Evolutionary conservation across 164 flowering plant genomes (phyloP).

Genomic region (Magnolia officinalis): DNA sequence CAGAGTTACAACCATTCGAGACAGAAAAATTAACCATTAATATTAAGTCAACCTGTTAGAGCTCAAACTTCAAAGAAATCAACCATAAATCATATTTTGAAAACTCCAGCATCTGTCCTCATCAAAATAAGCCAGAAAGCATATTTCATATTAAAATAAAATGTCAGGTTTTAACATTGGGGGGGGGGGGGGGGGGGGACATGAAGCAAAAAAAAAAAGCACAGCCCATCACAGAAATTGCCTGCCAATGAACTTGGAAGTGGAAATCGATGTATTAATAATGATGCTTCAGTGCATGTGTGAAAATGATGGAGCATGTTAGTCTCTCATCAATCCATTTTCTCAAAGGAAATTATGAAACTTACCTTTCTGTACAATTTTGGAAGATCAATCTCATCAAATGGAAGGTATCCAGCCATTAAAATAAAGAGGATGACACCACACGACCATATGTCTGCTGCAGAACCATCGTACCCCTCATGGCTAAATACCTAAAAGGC

Average conservation of each 20-base stretch:
- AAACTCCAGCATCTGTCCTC: neutral
- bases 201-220: neutral
- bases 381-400: constrained; percentile 75
- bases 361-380: constrained; percentile 69
- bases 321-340: neutral
- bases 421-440: constrained; percentile 94
- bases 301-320: neutral
- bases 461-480: constrained; percentile 93
- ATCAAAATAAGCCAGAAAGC: neutral
- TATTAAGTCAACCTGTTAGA: neutral
- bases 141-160: neutral
- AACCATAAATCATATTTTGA: neutral
- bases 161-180: neutral
- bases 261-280: neutral
- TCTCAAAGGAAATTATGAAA: neutral
- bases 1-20: neutral
- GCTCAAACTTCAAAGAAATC: neutral
- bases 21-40: neutral
- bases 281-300: neutral
- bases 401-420: constrained; percentile 99
- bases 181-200: neutral
- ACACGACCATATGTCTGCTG: constrained; percentile 98
- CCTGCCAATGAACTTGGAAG: neutral
- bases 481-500: constrained; percentile 60
- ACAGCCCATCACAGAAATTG: neutral